Evolutionary conservation across 495 filamentous ascomycete genomes (phyloP).

Genomic region (Aspergillus bridgeri): DNA sequence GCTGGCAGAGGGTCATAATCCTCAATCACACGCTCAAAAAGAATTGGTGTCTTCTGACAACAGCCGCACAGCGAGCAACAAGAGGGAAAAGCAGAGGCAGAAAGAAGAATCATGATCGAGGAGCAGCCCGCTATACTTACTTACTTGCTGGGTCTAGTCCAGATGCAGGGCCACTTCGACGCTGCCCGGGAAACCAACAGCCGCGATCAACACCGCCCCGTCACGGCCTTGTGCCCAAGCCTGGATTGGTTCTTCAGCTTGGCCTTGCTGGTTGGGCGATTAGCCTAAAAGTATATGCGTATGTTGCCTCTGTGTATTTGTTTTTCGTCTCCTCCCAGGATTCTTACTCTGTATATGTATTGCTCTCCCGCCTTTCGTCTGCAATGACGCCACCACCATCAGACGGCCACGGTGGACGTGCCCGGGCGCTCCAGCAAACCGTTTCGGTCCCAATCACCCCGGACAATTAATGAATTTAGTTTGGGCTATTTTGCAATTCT

Average conservation of each 20-base stretch:
- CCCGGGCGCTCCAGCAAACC: neutral
- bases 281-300: no score
- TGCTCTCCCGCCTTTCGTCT: neutral
- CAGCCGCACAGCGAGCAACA: neutral
- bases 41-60: neutral
- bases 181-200: slow-evolving; percentile 31
- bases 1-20: neutral
- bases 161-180: neutral
- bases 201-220: slow-evolving; percentile 10
- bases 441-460: neutral
- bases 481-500: neutral
- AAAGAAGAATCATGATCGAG: neutral
- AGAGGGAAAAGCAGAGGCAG: neutral
- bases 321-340: neutral
- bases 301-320: no score
- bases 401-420: neutral
- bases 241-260: neutral
- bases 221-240: neutral
- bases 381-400: neutral
- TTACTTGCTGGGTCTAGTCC: neutral
- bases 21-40: neutral
- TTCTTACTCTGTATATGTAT: neutral
- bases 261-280: no score
- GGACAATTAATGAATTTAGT: neutral
- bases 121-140: neutral